Percentiles rank a stretch among this genome's conserved stretches.
Evolutionary conservation across 2,329 filamentous ascomycete genomes (phyloP).

Genomic region (Calonectria naviculata): DNA sequence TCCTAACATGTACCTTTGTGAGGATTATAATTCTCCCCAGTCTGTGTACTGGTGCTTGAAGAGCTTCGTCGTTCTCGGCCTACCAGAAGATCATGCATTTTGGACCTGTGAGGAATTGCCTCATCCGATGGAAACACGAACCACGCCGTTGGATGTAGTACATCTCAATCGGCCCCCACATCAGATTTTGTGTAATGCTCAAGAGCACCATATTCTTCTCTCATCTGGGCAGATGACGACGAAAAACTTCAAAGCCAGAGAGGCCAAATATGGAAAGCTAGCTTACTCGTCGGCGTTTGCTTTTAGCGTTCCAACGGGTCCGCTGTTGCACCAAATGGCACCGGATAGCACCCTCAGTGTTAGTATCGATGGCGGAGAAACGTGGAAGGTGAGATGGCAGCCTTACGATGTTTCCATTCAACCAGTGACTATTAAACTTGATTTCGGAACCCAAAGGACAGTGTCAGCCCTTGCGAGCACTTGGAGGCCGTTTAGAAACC

Average conservation of each 20-base stretch:
- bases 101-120: conserved; percentile 23
- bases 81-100: conserved; percentile 42
- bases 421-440: neutral
- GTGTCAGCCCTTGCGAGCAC: conserved; percentile 10
- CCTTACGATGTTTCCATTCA: neutral
- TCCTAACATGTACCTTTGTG: conserved; percentile 63
- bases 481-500: conserved; percentile 38
- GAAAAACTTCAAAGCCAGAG: conserved; percentile 19
- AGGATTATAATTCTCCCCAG: conserved; percentile 67
- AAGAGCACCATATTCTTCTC: conserved; percentile 22
- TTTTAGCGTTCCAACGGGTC: conserved; percentile 52
- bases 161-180: conserved; percentile 38
- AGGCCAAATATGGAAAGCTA: conserved; percentile 55
- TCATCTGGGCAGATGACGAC: conserved; percentile 26
- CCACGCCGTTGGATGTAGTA: neutral
- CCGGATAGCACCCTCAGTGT: conserved; percentile 39
- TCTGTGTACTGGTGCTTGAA: conserved; percentile 67
- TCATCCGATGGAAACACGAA: conserved; percentile 8
- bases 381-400: conserved; percentile 33
- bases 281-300: conserved; percentile 57
- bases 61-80: conserved; percentile 53
- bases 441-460: neutral
- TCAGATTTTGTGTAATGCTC: conserved; percentile 53
- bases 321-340: conserved; percentile 32
- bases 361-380: conserved; percentile 39